These are phyloP conservation scores for Candida namnaoensis DNA, from an alignment of 805 yeast genomes.

Conservation along the genomic window DNA sequence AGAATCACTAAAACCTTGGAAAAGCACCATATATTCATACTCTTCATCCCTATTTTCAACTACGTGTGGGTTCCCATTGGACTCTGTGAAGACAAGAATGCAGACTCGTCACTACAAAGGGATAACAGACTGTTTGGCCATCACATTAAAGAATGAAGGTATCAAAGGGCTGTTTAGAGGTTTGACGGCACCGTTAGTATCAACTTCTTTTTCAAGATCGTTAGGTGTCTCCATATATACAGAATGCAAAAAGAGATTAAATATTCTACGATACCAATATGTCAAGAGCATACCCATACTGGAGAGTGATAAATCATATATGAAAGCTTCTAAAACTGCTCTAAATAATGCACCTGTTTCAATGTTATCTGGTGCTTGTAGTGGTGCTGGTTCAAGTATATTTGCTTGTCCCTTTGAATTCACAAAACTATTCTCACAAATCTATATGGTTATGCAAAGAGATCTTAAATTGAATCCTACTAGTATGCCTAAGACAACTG, in stretches of 20 bases:
- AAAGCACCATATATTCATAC: slow-evolving; percentile 54
- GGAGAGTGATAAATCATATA: slow-evolving; percentile 3
- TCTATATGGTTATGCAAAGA: slow-evolving; percentile 33
- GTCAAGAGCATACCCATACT: slow-evolving; percentile 8
- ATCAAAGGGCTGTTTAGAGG: slow-evolving; percentile 68
- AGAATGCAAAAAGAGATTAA: slow-evolving; percentile 34
- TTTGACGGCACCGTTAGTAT: slow-evolving; percentile 60
- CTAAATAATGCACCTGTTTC: slow-evolving; percentile 34
- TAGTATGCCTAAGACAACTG: slow-evolving; percentile 25
- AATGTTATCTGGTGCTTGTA: slow-evolving; percentile 46
- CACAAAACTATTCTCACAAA: slow-evolving; percentile 74
- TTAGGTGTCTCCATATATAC: slow-evolving; percentile 60
- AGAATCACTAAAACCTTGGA: slow-evolving; percentile 35
- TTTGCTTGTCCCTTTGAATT: slow-evolving; percentile 83
- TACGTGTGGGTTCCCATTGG: slow-evolving; percentile 74
- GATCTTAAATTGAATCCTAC: slow-evolving; percentile 20
- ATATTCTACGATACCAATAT: slow-evolving; percentile 11
- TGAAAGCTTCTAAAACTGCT: slow-evolving; percentile 10
- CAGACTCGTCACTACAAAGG: slow-evolving; percentile 64
- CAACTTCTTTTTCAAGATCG: slow-evolving; percentile 58
- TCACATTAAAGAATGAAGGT: slow-evolving; percentile 57
- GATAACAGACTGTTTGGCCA: slow-evolving; percentile 45
- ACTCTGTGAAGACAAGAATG: slow-evolving; percentile 80
- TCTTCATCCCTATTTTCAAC: slow-evolving; percentile 56
- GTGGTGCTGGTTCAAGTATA: slow-evolving; percentile 53